phyloP scores from a whole-genome alignment of 2,329 filamentous ascomycete genomes.

The Tolypocladium amazonense region DNA sequence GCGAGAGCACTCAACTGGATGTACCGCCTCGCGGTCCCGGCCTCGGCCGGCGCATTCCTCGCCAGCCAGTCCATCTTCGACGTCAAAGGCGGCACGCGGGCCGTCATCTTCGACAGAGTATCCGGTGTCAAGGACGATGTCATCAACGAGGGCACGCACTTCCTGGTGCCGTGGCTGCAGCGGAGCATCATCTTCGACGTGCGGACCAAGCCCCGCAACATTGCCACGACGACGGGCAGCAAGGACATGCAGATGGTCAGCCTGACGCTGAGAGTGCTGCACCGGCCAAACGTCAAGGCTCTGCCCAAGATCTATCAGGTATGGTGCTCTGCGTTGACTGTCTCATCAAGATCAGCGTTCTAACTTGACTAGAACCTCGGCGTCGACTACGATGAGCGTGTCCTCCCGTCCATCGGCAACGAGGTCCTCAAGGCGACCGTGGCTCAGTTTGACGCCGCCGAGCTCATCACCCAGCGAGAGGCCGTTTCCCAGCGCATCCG shows the following conservation, averaged over 20 bases:
- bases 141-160: slow-evolving; percentile 93
- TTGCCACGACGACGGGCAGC: slow-evolving; percentile 92
- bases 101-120: slow-evolving; percentile 95
- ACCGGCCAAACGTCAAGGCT: slow-evolving; percentile 84
- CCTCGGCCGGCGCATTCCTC: slow-evolving; percentile 55
- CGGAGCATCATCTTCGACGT: slow-evolving; percentile 93
- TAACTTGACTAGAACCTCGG: slow-evolving; percentile 67
- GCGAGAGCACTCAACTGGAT: slow-evolving; percentile 48
- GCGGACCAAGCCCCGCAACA: slow-evolving; percentile 92
- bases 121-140: slow-evolving; percentile 88
- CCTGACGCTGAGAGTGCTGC: slow-evolving; percentile 89
- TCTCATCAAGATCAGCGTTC: not conserved
- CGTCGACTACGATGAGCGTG: slow-evolving; percentile 96
- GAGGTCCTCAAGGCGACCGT: slow-evolving; percentile 98
- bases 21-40: slow-evolving; percentile 63
- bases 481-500: slow-evolving; percentile 93
- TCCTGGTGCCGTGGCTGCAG: slow-evolving; percentile 92
- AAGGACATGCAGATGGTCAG: slow-evolving; percentile 99
- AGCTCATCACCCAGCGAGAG: slow-evolving; percentile 98
- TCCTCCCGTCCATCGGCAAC: slow-evolving; percentile 96
- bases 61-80: slow-evolving; percentile 84
- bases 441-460: slow-evolving; percentile 95
- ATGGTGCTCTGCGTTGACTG: slow-evolving; percentile 8
- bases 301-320: slow-evolving; percentile 99
- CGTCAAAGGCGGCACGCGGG: slow-evolving; percentile 86